phyloP scores from a whole-genome alignment of 441 rosid genomes.

The Jatropha podagrica region DNA sequence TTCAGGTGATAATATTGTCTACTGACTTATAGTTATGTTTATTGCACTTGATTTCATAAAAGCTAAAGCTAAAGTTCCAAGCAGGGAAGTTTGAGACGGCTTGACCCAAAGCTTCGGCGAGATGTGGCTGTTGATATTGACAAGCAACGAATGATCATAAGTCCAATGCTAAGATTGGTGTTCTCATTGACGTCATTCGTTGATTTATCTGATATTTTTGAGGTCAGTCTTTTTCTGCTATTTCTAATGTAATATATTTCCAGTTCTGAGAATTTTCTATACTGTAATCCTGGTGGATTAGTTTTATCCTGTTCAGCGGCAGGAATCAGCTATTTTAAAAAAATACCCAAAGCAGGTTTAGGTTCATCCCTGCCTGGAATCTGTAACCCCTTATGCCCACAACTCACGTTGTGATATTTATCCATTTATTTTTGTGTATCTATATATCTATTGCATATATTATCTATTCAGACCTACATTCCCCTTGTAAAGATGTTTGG shows the following conservation, averaged over 20 bases:
- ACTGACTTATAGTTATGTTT: conserved; percentile 3
- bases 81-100: conserved; percentile 75
- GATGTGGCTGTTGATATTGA: conserved; percentile 57
- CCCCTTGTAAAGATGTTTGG: not conserved
- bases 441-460: too few species aligned
- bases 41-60: conserved; percentile 22
- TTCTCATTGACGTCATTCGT: conserved; percentile 84
- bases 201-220: conserved; percentile 78
- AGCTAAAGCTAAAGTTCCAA: conserved; percentile 30
- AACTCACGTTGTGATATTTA: too few species aligned
- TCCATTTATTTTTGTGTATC: too few species aligned
- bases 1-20: conserved; percentile 54
- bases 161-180: conserved; percentile 75
- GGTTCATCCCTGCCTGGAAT: not conserved
- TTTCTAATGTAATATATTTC: not conserved
- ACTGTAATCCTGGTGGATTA: not conserved
- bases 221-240: conserved; percentile 46
- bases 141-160: conserved; percentile 68
- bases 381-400: too few species aligned
- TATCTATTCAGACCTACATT: not conserved
- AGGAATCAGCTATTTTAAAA: not conserved
- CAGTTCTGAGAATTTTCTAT: not conserved
- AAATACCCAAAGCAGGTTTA: not conserved
- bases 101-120: conserved; percentile 59
- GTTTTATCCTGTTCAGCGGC: not conserved